These are phyloP conservation scores for Metschnikowia proteae DNA, from an alignment of 805 yeast genomes.

Conservation along the genomic window DNA sequence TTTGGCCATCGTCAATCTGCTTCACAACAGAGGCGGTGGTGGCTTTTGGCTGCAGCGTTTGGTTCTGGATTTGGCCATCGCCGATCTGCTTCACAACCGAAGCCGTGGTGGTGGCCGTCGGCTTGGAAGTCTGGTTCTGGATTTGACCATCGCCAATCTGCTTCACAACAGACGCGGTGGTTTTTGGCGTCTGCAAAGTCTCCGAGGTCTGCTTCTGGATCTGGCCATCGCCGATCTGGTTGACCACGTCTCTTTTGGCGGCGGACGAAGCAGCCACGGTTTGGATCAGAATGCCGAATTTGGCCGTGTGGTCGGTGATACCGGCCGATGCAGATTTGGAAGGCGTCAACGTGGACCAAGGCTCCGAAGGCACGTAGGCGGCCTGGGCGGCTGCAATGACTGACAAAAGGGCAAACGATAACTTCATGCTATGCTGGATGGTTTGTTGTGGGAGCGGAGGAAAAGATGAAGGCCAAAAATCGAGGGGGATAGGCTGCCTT, in stretches of 20 bases:
- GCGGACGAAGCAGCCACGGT: conserved; percentile 32
- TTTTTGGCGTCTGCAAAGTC: conserved; percentile 15
- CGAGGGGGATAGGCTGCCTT: background rate
- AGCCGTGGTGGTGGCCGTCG: background rate
- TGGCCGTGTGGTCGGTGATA: conserved; percentile 49
- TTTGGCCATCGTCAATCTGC: conserved; percentile 18
- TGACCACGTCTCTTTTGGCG: conserved; percentile 38
- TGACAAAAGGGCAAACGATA: conserved; percentile 22
- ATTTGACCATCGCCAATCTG: conserved; percentile 18
- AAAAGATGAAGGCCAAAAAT: background rate
- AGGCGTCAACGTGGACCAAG: conserved; percentile 75
- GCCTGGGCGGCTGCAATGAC: conserved; percentile 50
- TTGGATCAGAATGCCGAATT: conserved; percentile 68
- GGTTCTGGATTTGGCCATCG: conserved; percentile 11
- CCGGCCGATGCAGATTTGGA: conserved; percentile 51
- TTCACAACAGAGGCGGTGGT: conserved; percentile 13
- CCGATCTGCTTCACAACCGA: conserved; percentile 44
- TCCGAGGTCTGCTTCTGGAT: conserved; percentile 24
- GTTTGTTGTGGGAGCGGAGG: background rate
- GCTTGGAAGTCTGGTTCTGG: conserved; percentile 20
- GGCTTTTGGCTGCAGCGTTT: conserved; percentile 20
- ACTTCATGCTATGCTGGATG: conserved; percentile 10
- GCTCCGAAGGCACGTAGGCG: conserved; percentile 62
- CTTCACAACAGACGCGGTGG: conserved; percentile 13
- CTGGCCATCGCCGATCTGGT: conserved; percentile 37